Evolutionary conservation across 2,329 filamentous ascomycete genomes (phyloP).

Genomic region (Talaromyces marneffei): DNA sequence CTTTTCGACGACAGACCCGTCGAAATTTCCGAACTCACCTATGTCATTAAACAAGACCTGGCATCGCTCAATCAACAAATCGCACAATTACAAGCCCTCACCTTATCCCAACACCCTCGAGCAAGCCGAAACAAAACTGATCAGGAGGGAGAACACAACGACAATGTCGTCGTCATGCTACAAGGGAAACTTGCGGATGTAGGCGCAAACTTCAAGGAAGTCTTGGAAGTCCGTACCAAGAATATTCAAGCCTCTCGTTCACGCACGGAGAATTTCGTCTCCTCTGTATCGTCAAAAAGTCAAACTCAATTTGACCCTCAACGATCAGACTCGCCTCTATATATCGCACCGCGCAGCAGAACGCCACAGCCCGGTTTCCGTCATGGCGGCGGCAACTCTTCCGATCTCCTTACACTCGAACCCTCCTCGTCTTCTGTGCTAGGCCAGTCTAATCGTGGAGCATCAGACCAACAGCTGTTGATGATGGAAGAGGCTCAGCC

Average conservation of each 20-base stretch:
- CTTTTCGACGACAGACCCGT: constrained; percentile 95
- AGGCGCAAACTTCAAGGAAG: constrained; percentile 92
- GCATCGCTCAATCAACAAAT: constrained; percentile 83
- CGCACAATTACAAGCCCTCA: constrained; percentile 69
- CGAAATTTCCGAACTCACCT: constrained; percentile 94
- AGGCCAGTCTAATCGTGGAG: constrained; percentile 41
- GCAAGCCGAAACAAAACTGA: constrained; percentile 45
- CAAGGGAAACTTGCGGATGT: constrained; percentile 91
- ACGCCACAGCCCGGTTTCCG: constrained; percentile 54
- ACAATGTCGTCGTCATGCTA: constrained; percentile 88
- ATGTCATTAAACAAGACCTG: constrained; percentile 96
- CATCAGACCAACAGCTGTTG: constrained; percentile 79
- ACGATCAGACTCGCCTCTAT: constrained; percentile 78
- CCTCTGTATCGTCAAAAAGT: constrained; percentile 72
- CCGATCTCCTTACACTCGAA: constrained; percentile 76
- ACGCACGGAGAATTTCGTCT: constrained; percentile 94
- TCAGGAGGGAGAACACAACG: constrained; percentile 94
- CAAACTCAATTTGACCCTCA: constrained; percentile 58
- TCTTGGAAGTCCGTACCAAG: constrained; percentile 90
- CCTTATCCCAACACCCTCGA: constrained; percentile 68
- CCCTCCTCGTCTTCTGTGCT: constrained; percentile 52
- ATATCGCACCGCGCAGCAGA: constrained; percentile 67
- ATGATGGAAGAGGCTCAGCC: constrained; percentile 90
- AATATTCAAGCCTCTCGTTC: constrained; percentile 93
- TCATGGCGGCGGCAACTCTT: constrained; percentile 29